Percentiles rank a stretch among this genome's conserved stretches.
phyloP scores from a whole-genome alignment of 2,329 filamentous ascomycete genomes.

The Beauveria brongniartii region DNA sequence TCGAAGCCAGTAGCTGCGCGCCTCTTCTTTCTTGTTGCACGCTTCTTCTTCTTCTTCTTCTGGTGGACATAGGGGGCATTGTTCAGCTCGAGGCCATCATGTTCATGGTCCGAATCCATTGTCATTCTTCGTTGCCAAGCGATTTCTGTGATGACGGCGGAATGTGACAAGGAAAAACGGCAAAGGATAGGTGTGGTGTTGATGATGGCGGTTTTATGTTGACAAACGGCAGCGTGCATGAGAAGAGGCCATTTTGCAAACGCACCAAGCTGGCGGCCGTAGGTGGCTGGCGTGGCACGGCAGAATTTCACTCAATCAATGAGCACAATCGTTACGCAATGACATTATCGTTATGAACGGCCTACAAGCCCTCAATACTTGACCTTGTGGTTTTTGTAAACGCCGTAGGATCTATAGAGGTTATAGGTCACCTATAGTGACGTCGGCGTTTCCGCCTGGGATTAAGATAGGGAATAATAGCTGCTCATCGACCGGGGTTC shows the following conservation, averaged over 20 bases:
- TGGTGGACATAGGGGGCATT: background rate
- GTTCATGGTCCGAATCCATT: background rate
- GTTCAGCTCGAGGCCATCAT: background rate
- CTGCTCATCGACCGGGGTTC: background rate
- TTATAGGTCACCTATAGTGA: no score
- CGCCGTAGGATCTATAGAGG: no score
- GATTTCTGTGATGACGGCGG: background rate
- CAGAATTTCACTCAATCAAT: no score
- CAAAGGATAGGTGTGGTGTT: background rate
- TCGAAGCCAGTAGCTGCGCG: background rate
- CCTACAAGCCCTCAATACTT: no score
- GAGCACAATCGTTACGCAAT: no score
- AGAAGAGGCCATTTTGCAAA: background rate
- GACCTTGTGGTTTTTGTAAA: no score
- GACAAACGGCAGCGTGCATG: background rate
- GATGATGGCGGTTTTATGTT: background rate
- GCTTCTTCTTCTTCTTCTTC: background rate
- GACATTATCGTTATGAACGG: no score
- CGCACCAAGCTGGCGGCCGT: background rate
- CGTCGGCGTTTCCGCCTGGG: background rate
- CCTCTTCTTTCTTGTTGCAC: background rate
- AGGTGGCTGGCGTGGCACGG: background rate
- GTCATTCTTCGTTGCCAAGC: background rate
- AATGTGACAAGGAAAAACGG: background rate
- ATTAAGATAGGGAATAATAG: background rate